Evolutionary conservation across 176 grass and related monocot genomes (phyloP), one percentile per base, ranked within the genome.

Genomic region (Phoenix roebelenii): DNA sequence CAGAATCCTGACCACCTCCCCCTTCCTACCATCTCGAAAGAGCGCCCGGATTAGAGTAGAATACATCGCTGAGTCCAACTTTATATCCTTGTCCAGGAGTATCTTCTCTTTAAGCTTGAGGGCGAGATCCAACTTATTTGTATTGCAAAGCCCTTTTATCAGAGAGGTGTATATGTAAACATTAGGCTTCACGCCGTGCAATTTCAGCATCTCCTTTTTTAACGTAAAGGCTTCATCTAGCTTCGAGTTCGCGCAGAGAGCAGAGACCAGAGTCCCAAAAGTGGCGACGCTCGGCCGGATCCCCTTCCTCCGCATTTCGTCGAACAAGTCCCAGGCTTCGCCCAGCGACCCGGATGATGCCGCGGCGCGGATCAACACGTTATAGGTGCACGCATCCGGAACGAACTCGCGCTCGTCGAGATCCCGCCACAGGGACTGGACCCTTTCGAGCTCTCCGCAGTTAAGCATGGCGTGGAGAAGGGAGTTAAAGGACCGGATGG

Each of bases 21-120:
- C 71, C 77, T 80, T 85, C 44, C 65, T 75, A 4, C 65, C 72
- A 14, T 3, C 30, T 48, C 48, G 50, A 75, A 88, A 82, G 32
- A 94, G 57, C 32, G 80, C 66, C 32, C 77, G 78, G 17, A 80
- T 64, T 3, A 89, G 73, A 3, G 73, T 74, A 12, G 80, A 79
- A 68, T 89, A 84, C 23, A 84, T 72, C 2, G 57, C 74, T 0
- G 74, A 67, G 60, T 84, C 74, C 52, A 76, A 17, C 7, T 3
- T 22, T 24, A 79, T 18, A 3, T 88, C 71, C 24, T 25, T 7
- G 5, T 60, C 14, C 15, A 23, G 16, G 6, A 20, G 20, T 48
- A 88, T 82, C 68, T 89, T 81, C 50, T 85, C 81, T 28, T 95
- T 95, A 54, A 95, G 57, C 53, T n/a, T 59, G 18, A 75, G 22